These are phyloP conservation scores for Entelexis paramagnoliae DNA, from an alignment of 1,139 yeast species.

Conservation along the genomic window DNA sequence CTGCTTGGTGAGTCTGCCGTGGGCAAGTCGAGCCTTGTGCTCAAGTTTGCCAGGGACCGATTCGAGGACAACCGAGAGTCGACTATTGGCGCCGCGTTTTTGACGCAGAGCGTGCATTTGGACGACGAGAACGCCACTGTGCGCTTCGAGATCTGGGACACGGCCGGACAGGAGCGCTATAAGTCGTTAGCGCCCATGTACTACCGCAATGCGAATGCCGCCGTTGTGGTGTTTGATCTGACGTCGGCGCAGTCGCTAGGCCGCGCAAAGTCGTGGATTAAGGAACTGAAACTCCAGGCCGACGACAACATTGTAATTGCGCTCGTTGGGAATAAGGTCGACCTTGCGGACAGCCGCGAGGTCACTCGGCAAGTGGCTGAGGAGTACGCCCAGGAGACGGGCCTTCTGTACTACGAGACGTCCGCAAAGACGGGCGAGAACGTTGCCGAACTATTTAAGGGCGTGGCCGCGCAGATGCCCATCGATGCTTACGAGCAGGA, in stretches of 20 bases:
- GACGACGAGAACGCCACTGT: conserved; percentile 42
- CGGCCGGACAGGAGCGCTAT: conserved; percentile 90
- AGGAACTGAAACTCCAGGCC: conserved; percentile 87
- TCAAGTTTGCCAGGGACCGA: conserved; percentile 86
- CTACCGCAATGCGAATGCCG: conserved; percentile 80
- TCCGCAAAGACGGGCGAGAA: conserved; percentile 88
- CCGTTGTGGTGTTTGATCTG: conserved; percentile 71
- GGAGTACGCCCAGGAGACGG: conserved; percentile 59
- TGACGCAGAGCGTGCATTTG: conserved; percentile 75
- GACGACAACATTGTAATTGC: conserved; percentile 74
- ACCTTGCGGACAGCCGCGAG: conserved; percentile 45
- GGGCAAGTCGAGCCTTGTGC: conserved; percentile 81
- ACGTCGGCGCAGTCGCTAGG: conserved; percentile 58
- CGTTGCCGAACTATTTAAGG: conserved; percentile 68
- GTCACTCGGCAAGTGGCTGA: conserved; percentile 47
- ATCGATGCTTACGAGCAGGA: conserved; percentile 29
- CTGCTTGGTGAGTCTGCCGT: conserved; percentile 93
- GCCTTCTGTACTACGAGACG: conserved; percentile 76
- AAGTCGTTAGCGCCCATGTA: conserved; percentile 86
- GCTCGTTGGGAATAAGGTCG: conserved; percentile 73
- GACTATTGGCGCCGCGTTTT: conserved; percentile 94
- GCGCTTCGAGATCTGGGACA: conserved; percentile 50
- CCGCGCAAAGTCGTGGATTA: conserved; percentile 93
- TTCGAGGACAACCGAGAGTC: conserved; percentile 92
- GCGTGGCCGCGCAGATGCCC: conserved; percentile 49